phyloP scores from a whole-genome alignment of 1,139 yeast genomes.

The Sugiyamaella pinicola region DNA sequence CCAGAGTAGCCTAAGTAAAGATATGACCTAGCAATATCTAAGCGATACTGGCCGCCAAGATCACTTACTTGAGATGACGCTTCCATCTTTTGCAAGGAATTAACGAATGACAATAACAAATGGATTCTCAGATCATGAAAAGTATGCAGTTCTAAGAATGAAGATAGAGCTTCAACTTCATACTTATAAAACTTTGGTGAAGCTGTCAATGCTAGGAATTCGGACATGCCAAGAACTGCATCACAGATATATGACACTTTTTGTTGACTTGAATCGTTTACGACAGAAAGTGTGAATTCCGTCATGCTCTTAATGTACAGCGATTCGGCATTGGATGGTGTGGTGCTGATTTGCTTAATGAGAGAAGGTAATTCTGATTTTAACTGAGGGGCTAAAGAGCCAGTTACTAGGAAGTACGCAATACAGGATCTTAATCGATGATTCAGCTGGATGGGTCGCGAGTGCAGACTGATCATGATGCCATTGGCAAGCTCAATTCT shows the following conservation, averaged over 20 bases:
- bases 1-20: slow-evolving; percentile 10
- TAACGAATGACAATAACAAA: slow-evolving; percentile 4
- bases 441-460: not conserved
- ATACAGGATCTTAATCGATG: not conserved
- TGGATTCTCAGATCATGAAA: slow-evolving; percentile 3
- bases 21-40: slow-evolving; percentile 17
- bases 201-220: not conserved
- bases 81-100: not conserved
- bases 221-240: slow-evolving; percentile 1
- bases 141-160: slow-evolving; percentile 12
- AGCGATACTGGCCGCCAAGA: not conserved
- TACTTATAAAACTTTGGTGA: slow-evolving; percentile 1
- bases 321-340: slow-evolving; percentile 2
- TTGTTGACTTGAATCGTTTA: slow-evolving; percentile 7
- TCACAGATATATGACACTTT: slow-evolving; percentile 6
- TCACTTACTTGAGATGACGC: not conserved
- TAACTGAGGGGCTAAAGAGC: not conserved
- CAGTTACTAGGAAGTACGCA: slow-evolving; percentile 8
- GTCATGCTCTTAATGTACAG: slow-evolving; percentile 15
- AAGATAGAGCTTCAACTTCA: slow-evolving; percentile 13
- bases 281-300: slow-evolving; percentile 6
- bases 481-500: not conserved
- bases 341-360: not conserved
- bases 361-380: not conserved
- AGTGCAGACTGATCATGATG: not conserved